Evolutionary conservation across 768 basidiomycete species (phyloP), one percentile per base, ranked within the genome.

Genomic region (Rhizopogon vinicolor): DNA sequence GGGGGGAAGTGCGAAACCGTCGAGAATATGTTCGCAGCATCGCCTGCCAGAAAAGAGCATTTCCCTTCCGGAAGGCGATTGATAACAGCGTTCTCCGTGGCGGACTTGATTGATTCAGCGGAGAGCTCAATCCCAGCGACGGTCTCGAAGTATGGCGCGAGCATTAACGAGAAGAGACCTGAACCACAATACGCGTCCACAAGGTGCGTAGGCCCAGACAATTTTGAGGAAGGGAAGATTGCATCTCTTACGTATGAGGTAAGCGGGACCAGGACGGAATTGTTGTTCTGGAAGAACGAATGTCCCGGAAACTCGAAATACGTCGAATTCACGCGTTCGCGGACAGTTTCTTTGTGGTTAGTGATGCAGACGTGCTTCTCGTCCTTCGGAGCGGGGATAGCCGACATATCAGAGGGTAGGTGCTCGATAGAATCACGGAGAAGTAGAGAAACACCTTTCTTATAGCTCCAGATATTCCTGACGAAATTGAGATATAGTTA

Each of bases 241-340:
- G 88, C 84, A 29, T 87, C 80, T 43, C 80, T 79, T 53, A 96
- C 93, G 72, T 95, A 92, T 57, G 81, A 67, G n/a, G 90, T 89
- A 50, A 99, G 79, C 0, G 91, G 85, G 6, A 85, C 78, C 29
- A 98, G 82, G 40, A 96, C 89, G 7, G 91, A 85, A 66, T 96
- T 95, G 80, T 99, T 99, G 77, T 98, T 98, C 67, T 99, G 96
- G 81, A 98, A 98, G 78, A 98, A 99, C 4, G 91, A 89, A 45
- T 89, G 85, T 6, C 87, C 91, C 19, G 78, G 81, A 71, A 91
- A 95, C 66, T 94, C 87, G 72, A 98, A 97, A 44, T 87, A 69
- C 67, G 77, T 83, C 58, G 81, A 72, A 8, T 92, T 94, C 25
- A 98, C 91, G 45, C 81, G 80, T 70, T 97, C 95, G 52, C 93